Evolutionary conservation across 176 grass and related monocot species (phyloP), one percentile per base, ranked within the genome.

Genomic region (Carex scoparia): DNA sequence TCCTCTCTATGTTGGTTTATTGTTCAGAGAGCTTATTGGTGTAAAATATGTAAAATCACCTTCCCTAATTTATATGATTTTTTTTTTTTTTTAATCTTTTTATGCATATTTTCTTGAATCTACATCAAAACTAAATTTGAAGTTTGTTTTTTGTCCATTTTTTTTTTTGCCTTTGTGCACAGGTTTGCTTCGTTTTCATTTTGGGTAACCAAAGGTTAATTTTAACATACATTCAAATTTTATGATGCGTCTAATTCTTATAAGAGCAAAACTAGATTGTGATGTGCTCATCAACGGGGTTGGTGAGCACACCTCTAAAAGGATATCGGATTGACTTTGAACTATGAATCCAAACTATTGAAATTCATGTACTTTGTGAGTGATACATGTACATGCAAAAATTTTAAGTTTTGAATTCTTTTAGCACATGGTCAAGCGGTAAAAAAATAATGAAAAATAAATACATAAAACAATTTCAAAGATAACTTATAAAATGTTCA

Each of bases 1-100:
- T 30, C 23, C 49, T 78, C 73, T 77, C 49, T 55, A 9, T 57
- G 15, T 35, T 57, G 28, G 13, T 35, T 79, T 58, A 31, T 77
- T 77, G 4, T 79, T 78, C 33, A 32, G 74, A 79, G 74, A 79
- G 74, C 30, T 79, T 79, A 79, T 35, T 79, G 74, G 74, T 79
- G 74, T 79, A 37, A 32, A 58, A 9, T 79, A 58, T 79, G 51
- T 46, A 56, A 57, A 15, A 79, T 13, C 49, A 33, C 48, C n/a
- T 58, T 1, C 3, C 48, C 30, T 72, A 49, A 76, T 77, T 33
- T 14, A 16, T 55, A 16, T 78, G 19, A 77, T 56, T 2, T 32
- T 58, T 79, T 11, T 16, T 5, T 6, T 27, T 46, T 69, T 11
- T 23, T 23, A 23, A 7, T 63, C 7, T 37, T 68, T 68, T 12